phyloP scores from a whole-genome alignment of 2,329 filamentous ascomycete species.

The Chrysosporium keratinophilum region DNA sequence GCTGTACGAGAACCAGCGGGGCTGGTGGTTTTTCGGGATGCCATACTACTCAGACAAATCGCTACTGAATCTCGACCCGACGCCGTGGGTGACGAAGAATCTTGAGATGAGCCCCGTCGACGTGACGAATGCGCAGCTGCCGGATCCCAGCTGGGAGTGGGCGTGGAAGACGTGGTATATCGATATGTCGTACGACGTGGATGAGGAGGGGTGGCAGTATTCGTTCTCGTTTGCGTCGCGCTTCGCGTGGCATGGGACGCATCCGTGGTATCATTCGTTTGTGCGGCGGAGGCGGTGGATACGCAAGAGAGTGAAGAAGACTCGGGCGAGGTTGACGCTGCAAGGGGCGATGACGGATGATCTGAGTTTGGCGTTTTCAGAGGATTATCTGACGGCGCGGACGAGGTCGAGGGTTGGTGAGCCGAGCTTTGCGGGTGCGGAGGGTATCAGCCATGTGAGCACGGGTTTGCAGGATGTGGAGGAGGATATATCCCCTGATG shows the following conservation, averaged over 20 bases:
- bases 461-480: constrained; percentile 32
- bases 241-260: constrained; percentile 77
- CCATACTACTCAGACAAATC: constrained; percentile 82
- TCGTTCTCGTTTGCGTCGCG: constrained; percentile 69
- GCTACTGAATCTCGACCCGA: constrained; percentile 72
- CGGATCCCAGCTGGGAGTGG: constrained; percentile 95
- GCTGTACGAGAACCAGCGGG: constrained; percentile 90
- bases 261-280: constrained; percentile 88
- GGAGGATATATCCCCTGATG: constrained; percentile 38
- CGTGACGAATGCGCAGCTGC: constrained; percentile 80
- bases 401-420: constrained; percentile 38
- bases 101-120: constrained; percentile 51
- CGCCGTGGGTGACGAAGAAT: constrained; percentile 68
- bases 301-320: constrained; percentile 61
- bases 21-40: constrained; percentile 77
- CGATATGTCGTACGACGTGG: constrained; percentile 69
- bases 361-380: not conserved
- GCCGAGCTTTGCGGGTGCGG: constrained; percentile 30
- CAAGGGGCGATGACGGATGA: not conserved
- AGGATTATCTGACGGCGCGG: constrained; percentile 8
- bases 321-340: constrained; percentile 17
- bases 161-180: constrained; percentile 62
- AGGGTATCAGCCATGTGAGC: constrained; percentile 19
- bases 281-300: constrained; percentile 86
- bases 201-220: constrained; percentile 94